Percentiles rank a stretch among this genome's conserved stretches.
These are phyloP conservation scores for Sporobolomyces pararoseus DNA, from an alignment of 768 basidiomycete genomes.

Conservation along the genomic window DNA sequence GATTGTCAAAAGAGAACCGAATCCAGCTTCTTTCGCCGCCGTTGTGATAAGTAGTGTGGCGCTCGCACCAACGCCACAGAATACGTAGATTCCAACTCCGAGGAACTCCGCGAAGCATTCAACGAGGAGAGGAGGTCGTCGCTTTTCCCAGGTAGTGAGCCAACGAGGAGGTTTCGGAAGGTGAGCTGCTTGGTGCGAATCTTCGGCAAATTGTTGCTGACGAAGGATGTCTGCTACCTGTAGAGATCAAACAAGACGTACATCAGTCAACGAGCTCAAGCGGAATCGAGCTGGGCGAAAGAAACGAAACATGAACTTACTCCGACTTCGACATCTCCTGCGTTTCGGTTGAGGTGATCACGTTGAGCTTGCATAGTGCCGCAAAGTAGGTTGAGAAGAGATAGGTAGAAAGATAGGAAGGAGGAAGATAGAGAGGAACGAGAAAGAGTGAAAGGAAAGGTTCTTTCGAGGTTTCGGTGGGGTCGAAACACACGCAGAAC, in stretches of 20 bases:
- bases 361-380: constrained; percentile 33
- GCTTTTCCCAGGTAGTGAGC: constrained; percentile 31
- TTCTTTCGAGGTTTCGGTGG: too few species aligned
- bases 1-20: constrained; percentile 59
- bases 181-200: constrained; percentile 16
- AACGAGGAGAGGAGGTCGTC: constrained; percentile 44
- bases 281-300: neutral
- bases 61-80: constrained; percentile 60
- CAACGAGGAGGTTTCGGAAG: constrained; percentile 13
- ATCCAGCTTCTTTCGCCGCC: constrained; percentile 51
- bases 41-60: constrained; percentile 57
- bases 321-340: constrained; percentile 38
- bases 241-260: neutral
- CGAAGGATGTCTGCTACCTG: constrained; percentile 28
- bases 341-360: constrained; percentile 29
- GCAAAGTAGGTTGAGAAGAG: neutral
- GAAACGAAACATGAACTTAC: neutral
- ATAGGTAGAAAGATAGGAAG: neutral
- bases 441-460: neutral
- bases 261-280: neutral
- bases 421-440: neutral
- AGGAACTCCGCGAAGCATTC: constrained; percentile 65
- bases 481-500: neutral
- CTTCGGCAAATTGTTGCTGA: neutral
- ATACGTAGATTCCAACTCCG: constrained; percentile 56